Evolutionary conservation across 495 filamentous ascomycete species (phyloP).

Genomic region (Neurospora discreta): DNA sequence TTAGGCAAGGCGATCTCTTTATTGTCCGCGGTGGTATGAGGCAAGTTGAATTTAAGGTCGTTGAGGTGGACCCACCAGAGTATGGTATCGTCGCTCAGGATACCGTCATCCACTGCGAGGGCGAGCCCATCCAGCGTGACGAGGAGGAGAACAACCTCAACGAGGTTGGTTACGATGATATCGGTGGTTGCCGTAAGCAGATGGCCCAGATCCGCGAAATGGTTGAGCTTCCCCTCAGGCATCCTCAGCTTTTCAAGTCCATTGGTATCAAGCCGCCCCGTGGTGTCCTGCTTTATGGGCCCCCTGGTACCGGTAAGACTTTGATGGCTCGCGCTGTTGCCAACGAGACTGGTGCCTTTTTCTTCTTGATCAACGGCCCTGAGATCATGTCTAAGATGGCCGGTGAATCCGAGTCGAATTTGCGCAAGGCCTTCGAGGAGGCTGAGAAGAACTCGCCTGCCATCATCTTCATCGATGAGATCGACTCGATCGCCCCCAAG

Average conservation of each 20-base stretch:
- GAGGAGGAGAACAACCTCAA: constrained; percentile 98
- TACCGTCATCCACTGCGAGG: constrained; percentile 97
- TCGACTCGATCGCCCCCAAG: constrained; percentile 97
- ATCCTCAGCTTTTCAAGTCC: constrained; percentile 98
- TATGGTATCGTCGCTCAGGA: constrained; percentile 98
- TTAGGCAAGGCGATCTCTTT: constrained; percentile 94
- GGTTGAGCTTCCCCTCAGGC: constrained; percentile 90
- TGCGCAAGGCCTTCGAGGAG: constrained; percentile 96
- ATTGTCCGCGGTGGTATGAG: constrained; percentile 96
- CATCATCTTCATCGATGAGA: constrained; percentile 99
- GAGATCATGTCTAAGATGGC: constrained; percentile 99
- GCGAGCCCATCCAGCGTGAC: constrained; percentile 95
- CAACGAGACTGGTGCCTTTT: constrained; percentile 98
- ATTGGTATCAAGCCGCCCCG: constrained; percentile 99
- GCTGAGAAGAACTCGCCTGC: constrained; percentile 98
- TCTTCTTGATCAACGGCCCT: constrained; percentile 98
- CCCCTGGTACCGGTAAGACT: constrained; percentile 98
- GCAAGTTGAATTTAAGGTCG: constrained; percentile 98
- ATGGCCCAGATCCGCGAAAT: constrained; percentile 99
- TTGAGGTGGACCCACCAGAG: constrained; percentile 95
- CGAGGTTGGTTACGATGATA: constrained; percentile 98
- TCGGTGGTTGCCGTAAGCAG: constrained; percentile 98
- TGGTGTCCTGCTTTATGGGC: constrained; percentile 95
- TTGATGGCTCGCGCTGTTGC: constrained; percentile 97
- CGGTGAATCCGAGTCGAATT: constrained; percentile 94